Evolutionary conservation across 139 green algal genomes (phyloP).

Genomic region (Coelastrella sp.): DNA sequence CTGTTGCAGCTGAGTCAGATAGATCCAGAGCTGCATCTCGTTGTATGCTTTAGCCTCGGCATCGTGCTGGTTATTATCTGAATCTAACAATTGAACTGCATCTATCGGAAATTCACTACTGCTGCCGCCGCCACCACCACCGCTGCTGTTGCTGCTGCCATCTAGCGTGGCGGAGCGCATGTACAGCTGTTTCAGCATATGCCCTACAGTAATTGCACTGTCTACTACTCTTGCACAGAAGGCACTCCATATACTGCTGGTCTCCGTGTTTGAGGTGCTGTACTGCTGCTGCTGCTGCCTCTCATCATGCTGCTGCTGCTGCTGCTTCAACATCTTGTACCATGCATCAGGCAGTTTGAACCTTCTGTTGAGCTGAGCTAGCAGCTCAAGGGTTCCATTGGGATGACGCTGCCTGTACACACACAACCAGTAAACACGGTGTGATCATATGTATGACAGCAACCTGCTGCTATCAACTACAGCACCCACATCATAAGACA

Average conservation of each 20-base stretch:
- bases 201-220: not conserved
- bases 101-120: too few species aligned
- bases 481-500: too few species aligned
- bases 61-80: too few species aligned
- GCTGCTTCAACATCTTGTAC: conserved; percentile 19
- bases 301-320: conserved; percentile 16
- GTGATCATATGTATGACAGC: too few species aligned
- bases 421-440: not conserved
- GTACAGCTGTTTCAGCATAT: not conserved
- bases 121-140: not conserved
- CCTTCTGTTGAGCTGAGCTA: conserved; percentile 68
- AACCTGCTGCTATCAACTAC: too few species aligned
- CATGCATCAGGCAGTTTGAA: conserved; percentile 58
- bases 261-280: not conserved
- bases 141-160: conserved; percentile 4
- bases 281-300: not conserved
- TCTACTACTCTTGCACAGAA: not conserved
- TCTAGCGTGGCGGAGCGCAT: not conserved
- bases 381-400: conserved; percentile 70
- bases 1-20: conserved; percentile 63
- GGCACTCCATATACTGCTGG: not conserved
- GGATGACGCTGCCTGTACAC: conserved; percentile 74
- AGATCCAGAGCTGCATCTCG: not conserved
- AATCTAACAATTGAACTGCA: too few species aligned
- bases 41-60: not conserved